Percentiles rank a stretch among this genome's conserved stretches.
phyloP scores from a whole-genome alignment of 768 basidiomycete species.

The Tylopilus rubrobrunneus region DNA sequence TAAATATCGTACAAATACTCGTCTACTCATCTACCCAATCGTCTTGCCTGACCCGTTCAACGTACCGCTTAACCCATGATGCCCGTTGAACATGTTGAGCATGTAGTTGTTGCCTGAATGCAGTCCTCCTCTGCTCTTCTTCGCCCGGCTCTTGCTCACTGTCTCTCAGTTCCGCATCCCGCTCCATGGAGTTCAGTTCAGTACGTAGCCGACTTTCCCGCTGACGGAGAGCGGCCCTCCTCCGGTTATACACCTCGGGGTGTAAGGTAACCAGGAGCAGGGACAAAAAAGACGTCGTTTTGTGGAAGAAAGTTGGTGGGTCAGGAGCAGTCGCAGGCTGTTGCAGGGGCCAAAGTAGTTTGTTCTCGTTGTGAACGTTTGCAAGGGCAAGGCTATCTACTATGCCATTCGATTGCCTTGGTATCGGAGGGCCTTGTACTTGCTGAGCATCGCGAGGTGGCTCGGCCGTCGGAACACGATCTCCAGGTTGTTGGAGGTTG shows the following conservation, averaged over 20 bases:
- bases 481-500: slow-evolving; percentile 14
- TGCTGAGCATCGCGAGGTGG: slow-evolving; percentile 17
- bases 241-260: slow-evolving; percentile 71
- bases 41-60: slow-evolving; percentile 56
- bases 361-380: slow-evolving; percentile 56
- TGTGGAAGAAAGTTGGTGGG: slow-evolving; percentile 49
- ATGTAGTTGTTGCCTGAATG: slow-evolving; percentile 40
- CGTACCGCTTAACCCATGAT: slow-evolving; percentile 60
- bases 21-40: slow-evolving; percentile 66
- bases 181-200: slow-evolving; percentile 47
- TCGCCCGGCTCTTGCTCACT: slow-evolving; percentile 30
- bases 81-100: slow-evolving; percentile 51
- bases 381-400: slow-evolving; percentile 54
- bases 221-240: slow-evolving; percentile 52
- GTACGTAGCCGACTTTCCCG: slow-evolving; percentile 66
- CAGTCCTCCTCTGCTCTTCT: slow-evolving; percentile 26
- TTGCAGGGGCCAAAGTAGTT: slow-evolving; percentile 38
- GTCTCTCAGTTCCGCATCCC: slow-evolving; percentile 25
- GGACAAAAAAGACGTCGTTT: slow-evolving; percentile 48
- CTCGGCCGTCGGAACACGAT: slow-evolving; percentile 13
- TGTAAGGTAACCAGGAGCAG: slow-evolving; percentile 61
- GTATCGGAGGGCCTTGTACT: slow-evolving; percentile 28
- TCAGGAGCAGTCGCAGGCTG: slow-evolving; percentile 14
- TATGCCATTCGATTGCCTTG: slow-evolving; percentile 30
- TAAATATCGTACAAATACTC: slow-evolving; percentile 2